Conservation (phyloP, 192 early-diverging fungal species). For the Rhizoclosmatium globosum region DNA sequence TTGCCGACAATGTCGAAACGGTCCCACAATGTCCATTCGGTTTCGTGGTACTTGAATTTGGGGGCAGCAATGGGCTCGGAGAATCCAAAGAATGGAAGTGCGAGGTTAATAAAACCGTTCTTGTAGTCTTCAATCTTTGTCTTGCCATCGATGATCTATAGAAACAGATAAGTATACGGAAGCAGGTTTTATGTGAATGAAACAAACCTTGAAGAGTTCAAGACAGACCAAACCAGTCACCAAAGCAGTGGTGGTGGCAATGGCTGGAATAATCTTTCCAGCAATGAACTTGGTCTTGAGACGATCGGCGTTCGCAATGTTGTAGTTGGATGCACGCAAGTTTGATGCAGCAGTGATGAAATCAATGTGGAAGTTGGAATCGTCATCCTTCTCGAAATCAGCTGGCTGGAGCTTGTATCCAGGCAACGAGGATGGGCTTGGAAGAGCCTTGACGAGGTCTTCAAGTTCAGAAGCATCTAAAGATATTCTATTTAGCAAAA, state of each 20-base stretch:
- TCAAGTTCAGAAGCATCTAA: conserved; percentile 66
- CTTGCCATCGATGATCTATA: conserved; percentile 70
- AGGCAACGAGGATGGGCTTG: conserved; percentile 79
- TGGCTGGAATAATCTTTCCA: conserved; percentile 97
- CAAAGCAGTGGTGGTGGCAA: conserved; percentile 96
- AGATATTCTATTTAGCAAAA: neutral
- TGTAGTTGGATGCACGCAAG: conserved; percentile 87
- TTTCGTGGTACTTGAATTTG: conserved; percentile 88
- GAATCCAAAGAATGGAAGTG: conserved; percentile 98
- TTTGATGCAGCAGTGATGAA: conserved; percentile 99
- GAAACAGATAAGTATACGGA: neutral
- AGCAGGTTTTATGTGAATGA: neutral
- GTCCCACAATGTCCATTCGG: conserved; percentile 94
- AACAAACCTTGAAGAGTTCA: conserved; percentile 89
- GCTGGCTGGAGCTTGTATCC: conserved; percentile 87
- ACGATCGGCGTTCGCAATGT: conserved; percentile 85
- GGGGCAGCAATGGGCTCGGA: conserved; percentile 95
- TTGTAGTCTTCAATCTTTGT: conserved; percentile 95
- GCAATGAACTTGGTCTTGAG: conserved; percentile 96
- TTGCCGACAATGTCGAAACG: conserved; percentile 87
- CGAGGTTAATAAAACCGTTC: conserved; percentile 98
- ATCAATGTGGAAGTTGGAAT: conserved; percentile 99
- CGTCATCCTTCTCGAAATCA: conserved; percentile 99
- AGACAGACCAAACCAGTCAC: conserved; percentile 97
- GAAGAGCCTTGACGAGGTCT: conserved; percentile 71